These are phyloP conservation scores for Setaria italica DNA, from an alignment of 202 grass and related monocot genomes.

Conservation along the genomic window DNA sequence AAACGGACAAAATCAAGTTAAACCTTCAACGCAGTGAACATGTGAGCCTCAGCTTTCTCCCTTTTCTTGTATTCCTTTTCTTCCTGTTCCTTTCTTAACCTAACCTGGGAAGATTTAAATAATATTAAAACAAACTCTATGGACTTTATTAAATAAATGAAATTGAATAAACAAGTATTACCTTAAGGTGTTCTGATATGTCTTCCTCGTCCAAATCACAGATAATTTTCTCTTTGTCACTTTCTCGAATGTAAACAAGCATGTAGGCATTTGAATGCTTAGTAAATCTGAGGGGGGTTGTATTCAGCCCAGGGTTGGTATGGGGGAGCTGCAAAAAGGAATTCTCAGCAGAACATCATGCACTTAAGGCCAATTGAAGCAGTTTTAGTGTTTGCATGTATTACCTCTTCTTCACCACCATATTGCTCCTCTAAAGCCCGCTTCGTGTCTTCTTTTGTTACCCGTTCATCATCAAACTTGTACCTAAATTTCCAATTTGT, in stretches of 20 bases:
- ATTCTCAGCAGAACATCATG: conserved; percentile 19
- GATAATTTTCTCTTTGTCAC: conserved; percentile 70
- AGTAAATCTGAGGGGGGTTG: conserved; percentile 69
- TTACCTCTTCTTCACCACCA: conserved; percentile 83
- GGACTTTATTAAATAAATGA: conserved; percentile 11
- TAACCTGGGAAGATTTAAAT: conserved; percentile 51
- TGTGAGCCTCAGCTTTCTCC: conserved; percentile 85
- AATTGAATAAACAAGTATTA: conserved; percentile 43
- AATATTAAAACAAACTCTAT: conserved; percentile 35
- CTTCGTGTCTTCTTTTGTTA: conserved; percentile 73
- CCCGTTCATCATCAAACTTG: conserved; percentile 83
- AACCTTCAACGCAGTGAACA: conserved; percentile 80
- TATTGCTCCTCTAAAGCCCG: conserved; percentile 80
- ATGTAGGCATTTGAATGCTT: conserved; percentile 90
- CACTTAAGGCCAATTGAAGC: background rate
- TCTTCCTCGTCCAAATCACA: conserved; percentile 78
- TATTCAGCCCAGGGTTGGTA: conserved; percentile 71
- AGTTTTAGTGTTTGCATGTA: conserved; percentile 5
- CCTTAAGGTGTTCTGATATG: conserved; percentile 74
- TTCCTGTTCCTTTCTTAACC: conserved; percentile 75
- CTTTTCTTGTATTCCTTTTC: conserved; percentile 78
- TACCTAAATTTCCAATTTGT: conserved; percentile 58
- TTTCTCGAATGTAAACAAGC: conserved; percentile 84
- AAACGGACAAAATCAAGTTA: conserved; percentile 7
- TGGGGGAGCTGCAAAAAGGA: conserved; percentile 64